Base-by-base conservation (phyloP, 768 basidiomycete species). In the Leccinum disarticulatum region DNA sequence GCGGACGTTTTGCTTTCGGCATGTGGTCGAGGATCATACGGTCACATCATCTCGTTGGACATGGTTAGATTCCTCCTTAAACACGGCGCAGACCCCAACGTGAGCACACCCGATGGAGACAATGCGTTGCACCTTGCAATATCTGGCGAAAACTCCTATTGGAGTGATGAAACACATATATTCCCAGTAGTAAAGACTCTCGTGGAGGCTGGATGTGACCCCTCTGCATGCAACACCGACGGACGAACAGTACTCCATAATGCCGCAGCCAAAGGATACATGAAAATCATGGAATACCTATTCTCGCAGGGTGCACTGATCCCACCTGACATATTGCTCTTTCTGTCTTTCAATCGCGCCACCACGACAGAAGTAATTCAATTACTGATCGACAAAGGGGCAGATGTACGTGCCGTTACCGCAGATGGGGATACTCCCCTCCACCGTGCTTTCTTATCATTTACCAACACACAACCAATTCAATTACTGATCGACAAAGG, bases 201-300 rank as follows among this genome's bases (percentile, higher is more conserved):
- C 4, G 25, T 48, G 14, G 6, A 0, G 3, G 47, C 47, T 4
- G 47, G 47, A 48, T 48, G 47, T 48, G 47, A 48, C 15, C 14
- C 25, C 47, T 48, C 14, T 22, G 47, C 3, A 25, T 2, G 47
- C 22, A 27, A 48, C 14, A 19, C 0, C 25, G 0, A 6, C 6
- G 25, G 47, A 15, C 6, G 10, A 48, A 0, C 47, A 7, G 0
- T 4, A 14, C n/a, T 48, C 4, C 3, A 0, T n/a, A 2, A 10
- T 25, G 47, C 25, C 0, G 22, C 7, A 48, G 6, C 22, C 3
- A n/a, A 2, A 1, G 25, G 25, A 22, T 4, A 14, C 13, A 46
- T 25, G 13, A 8, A 27, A 48, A 15, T 48, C 13, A 15, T 48
- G 9, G 14, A 27, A 48, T 48, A 27, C 47, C 9, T 48, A 3